These are phyloP conservation scores for Lichtheimia ramosa DNA, from an alignment of 371 early-diverging fungal species.

Conservation along the genomic window DNA sequence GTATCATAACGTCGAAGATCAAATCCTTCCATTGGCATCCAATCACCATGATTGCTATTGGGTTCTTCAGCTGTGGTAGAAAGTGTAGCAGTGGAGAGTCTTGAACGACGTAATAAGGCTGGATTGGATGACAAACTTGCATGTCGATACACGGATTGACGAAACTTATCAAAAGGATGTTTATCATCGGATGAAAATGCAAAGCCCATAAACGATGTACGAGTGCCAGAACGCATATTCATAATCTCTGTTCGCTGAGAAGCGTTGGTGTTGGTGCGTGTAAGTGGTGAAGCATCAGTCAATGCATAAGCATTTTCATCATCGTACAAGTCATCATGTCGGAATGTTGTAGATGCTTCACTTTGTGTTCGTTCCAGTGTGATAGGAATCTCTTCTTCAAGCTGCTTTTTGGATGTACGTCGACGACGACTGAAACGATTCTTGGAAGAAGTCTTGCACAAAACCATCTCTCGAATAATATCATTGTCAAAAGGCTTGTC, in stretches of 20 bases:
- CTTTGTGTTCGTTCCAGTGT: conserved; percentile 31
- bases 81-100: conserved; percentile 14
- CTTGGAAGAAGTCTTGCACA: conserved; percentile 18
- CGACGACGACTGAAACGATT: conserved; percentile 2
- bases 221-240: conserved; percentile 48
- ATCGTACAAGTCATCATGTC: conserved; percentile 12
- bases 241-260: conserved; percentile 41
- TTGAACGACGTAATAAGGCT: conserved; percentile 10
- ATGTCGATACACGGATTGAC: conserved; percentile 43
- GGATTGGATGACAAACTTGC: conserved; percentile 5
- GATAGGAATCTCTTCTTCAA: conserved; percentile 37
- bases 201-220: conserved; percentile 48
- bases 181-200: conserved; percentile 50
- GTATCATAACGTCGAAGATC: conserved; percentile 31
- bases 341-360: conserved; percentile 15
- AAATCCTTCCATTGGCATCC: conserved; percentile 45
- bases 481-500: conserved; percentile 65
- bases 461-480: conserved; percentile 58
- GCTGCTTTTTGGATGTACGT: conserved; percentile 3
- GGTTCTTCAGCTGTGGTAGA: conserved; percentile 2
- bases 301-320: conserved; percentile 20
- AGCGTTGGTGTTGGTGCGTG: conserved; percentile 22
- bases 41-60: conserved; percentile 18
- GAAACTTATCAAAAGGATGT: conserved; percentile 42
- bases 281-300: conserved; percentile 11